A percentile compares a stretch with the other conserved stretches of the same genome.
Evolutionary conservation across 2,329 filamentous ascomycete genomes (phyloP).

Genomic region (Aureobasidium sp.): DNA sequence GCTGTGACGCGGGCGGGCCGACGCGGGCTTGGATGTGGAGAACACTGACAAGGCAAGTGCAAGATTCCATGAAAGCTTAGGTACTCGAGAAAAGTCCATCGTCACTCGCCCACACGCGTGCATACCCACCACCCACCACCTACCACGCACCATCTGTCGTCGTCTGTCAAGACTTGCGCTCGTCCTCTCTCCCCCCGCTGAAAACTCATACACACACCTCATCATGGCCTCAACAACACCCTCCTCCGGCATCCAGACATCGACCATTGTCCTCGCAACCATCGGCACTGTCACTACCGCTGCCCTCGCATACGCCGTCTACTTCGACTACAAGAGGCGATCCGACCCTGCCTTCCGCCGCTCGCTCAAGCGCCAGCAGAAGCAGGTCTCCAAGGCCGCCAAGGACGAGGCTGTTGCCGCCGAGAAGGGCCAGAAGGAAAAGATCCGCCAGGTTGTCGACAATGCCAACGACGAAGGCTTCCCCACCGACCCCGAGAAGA

Average conservation of each 20-base stretch:
- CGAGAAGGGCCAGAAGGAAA: constrained; percentile 60
- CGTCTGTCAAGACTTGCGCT: background rate
- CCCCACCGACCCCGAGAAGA: constrained; percentile 82
- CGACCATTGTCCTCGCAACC: constrained; percentile 52
- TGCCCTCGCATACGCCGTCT: constrained; percentile 57
- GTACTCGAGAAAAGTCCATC: background rate
- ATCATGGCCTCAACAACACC: constrained; percentile 31
- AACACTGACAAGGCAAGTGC: background rate
- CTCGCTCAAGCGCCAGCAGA: constrained; percentile 64
- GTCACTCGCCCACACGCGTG: background rate
- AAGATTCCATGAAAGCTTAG: background rate
- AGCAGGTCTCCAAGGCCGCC: constrained; percentile 61
- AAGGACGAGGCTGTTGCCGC: constrained; percentile 65
- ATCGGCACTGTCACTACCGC: constrained; percentile 53
- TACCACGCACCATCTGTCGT: background rate
- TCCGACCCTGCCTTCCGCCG: constrained; percentile 58
- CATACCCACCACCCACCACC: background rate
- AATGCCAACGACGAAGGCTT: constrained; percentile 86
- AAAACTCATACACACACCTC: background rate
- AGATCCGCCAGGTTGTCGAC: constrained; percentile 68
- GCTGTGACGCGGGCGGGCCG: background rate
- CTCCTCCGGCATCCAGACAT: constrained; percentile 42
- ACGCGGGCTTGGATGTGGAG: background rate
- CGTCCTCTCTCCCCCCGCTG: background rate
- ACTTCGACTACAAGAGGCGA: constrained; percentile 60